Percentiles rank a stretch among this genome's conserved stretches.
These are phyloP conservation scores for Rosellinia necatrix DNA, from an alignment of 2,329 filamentous ascomycete genomes.

Conservation along the genomic window DNA sequence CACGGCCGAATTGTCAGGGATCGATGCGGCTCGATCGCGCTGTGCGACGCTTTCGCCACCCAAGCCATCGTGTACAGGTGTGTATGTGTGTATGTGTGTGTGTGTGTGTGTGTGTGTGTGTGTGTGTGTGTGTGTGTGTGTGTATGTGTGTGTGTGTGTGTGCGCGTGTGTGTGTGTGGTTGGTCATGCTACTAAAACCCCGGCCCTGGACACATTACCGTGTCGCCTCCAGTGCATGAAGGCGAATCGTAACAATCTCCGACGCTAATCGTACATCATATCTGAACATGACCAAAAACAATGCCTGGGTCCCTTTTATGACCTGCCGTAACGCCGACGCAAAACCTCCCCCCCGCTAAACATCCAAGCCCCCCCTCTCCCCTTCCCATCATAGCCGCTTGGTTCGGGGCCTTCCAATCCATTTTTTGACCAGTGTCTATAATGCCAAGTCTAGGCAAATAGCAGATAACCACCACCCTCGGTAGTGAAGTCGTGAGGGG, in stretches of 20 bases:
- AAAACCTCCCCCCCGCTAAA: slow-evolving; percentile 19
- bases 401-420: slow-evolving; percentile 13
- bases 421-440: slow-evolving; percentile 26
- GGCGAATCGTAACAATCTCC: slow-evolving; percentile 19
- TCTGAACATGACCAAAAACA: slow-evolving; percentile 23
- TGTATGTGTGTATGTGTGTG: too few species aligned
- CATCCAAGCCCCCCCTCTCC: neutral
- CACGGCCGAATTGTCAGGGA: neutral
- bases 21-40: slow-evolving; percentile 18
- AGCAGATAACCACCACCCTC: slow-evolving; percentile 18
- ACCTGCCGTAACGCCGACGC: slow-evolving; percentile 28
- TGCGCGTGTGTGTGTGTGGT: too few species aligned
- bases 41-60: slow-evolving; percentile 10
- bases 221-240: slow-evolving; percentile 10
- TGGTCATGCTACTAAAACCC: slow-evolving; percentile 6
- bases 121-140: too few species aligned
- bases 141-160: too few species aligned
- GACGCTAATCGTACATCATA: slow-evolving; percentile 29
- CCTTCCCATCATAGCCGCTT: slow-evolving; percentile 12
- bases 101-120: too few species aligned
- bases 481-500: slow-evolving; percentile 13
- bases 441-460: slow-evolving; percentile 26
- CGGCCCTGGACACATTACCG: slow-evolving; percentile 9
- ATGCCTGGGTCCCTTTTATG: slow-evolving; percentile 17
- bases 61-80: slow-evolving; percentile 6